These are phyloP conservation scores for Colletotrichum shisoi DNA, from an alignment of 2,329 filamentous ascomycete genomes.

Conservation along the genomic window DNA sequence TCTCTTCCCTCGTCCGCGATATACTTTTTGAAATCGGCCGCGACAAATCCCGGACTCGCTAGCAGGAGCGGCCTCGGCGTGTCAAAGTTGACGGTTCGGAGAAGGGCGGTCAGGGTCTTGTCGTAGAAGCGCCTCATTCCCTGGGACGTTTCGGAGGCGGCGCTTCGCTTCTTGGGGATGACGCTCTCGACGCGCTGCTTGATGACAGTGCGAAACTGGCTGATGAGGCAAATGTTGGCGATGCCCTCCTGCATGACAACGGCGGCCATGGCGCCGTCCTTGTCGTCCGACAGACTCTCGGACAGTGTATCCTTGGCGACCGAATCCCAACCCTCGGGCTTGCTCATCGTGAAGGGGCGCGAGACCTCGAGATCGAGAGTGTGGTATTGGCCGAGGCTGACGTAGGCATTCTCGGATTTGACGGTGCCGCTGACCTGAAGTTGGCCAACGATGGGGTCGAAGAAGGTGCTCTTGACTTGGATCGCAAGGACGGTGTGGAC, in stretches of 20 bases:
- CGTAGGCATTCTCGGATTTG: constrained; percentile 61
- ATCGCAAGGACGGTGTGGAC: constrained; percentile 67
- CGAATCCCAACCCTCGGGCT: constrained; percentile 82
- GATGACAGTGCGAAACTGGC: constrained; percentile 78
- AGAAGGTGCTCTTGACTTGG: constrained; percentile 65
- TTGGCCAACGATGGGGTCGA: constrained; percentile 63
- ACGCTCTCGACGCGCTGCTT: constrained; percentile 73
- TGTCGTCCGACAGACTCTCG: constrained; percentile 80
- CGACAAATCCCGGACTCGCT: constrained; percentile 89
- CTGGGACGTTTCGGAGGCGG: constrained; percentile 71
- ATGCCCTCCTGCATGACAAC: constrained; percentile 92
- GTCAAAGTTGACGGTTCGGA: constrained; percentile 78
- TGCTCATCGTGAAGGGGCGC: constrained; percentile 86
- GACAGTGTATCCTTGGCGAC: constrained; percentile 79
- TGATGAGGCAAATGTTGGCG: constrained; percentile 84
- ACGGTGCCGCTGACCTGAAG: constrained; percentile 66
- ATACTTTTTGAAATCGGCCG: constrained; percentile 79
- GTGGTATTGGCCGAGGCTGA: constrained; percentile 64
- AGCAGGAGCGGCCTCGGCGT: constrained; percentile 77
- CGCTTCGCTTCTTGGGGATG: constrained; percentile 72
- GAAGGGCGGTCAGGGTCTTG: constrained; percentile 75
- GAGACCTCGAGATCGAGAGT: constrained; percentile 84
- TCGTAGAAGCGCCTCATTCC: constrained; percentile 81
- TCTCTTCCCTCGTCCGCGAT: constrained; percentile 67
- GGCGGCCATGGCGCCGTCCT: constrained; percentile 83